Conservation (phyloP, 2,329 filamentous ascomycete species). For the Talaromyces rugulosus region DNA sequence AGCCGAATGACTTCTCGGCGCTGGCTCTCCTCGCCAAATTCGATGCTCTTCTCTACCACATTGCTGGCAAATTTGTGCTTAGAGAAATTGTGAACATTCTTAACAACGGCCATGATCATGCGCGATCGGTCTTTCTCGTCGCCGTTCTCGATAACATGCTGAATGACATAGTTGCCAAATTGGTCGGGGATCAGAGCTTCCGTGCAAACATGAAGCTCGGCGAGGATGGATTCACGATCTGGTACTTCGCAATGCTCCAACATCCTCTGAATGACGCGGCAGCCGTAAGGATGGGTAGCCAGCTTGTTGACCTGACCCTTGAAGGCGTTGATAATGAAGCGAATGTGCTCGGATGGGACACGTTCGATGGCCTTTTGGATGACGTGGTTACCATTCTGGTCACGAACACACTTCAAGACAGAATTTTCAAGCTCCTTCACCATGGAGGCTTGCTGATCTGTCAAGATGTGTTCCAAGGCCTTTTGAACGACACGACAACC, state of each 20-base stretch:
- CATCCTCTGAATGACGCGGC: slow-evolving; percentile 88
- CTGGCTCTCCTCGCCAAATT: slow-evolving; percentile 65
- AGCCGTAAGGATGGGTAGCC: slow-evolving; percentile 78
- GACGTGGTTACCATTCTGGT: slow-evolving; percentile 94
- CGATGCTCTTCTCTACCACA: slow-evolving; percentile 89
- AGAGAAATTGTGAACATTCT: slow-evolving; percentile 68
- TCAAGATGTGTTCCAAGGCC: slow-evolving; percentile 84
- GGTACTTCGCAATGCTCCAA: slow-evolving; percentile 73
- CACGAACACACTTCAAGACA: slow-evolving; percentile 72
- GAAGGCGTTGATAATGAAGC: slow-evolving; percentile 80
- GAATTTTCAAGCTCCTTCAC: slow-evolving; percentile 77
- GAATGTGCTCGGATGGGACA: slow-evolving; percentile 71
- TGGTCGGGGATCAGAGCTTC: slow-evolving; percentile 73
- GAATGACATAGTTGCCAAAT: slow-evolving; percentile 94
- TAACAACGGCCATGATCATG: slow-evolving; percentile 70
- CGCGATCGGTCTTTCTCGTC: slow-evolving; percentile 65
- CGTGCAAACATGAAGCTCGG: slow-evolving; percentile 72
- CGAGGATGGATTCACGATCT: slow-evolving; percentile 68
- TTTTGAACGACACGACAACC: slow-evolving; percentile 95
- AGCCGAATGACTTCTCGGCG: slow-evolving; percentile 64
- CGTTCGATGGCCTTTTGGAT: slow-evolving; percentile 89
- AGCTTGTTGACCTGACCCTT: slow-evolving; percentile 69
- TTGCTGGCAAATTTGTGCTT: slow-evolving; percentile 98
- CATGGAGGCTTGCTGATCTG: slow-evolving; percentile 83
- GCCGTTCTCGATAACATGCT: slow-evolving; percentile 82